phyloP scores from a whole-genome alignment of 345 rosid species.

The Syzygium jambos region DNA sequence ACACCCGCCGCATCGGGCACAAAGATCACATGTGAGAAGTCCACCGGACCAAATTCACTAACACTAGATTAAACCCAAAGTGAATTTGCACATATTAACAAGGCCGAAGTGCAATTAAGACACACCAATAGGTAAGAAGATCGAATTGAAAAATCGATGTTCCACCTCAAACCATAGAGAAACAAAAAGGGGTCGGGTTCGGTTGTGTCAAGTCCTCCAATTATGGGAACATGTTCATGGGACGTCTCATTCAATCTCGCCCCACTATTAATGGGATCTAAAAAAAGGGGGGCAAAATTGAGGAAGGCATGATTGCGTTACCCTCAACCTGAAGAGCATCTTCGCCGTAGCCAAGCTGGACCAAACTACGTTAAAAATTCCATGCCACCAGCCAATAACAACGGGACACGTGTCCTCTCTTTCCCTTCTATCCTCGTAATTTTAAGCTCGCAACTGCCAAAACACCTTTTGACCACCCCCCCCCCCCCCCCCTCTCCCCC shows the following conservation, averaged over 20 bases:
- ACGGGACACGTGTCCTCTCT: neutral
- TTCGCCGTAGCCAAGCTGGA: neutral
- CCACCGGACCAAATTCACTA: too few relatives aligned
- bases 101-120: neutral
- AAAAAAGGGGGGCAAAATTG: neutral
- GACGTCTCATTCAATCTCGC: neutral
- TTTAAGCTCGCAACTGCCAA: too few relatives aligned
- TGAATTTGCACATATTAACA: neutral
- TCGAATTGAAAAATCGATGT: neutral
- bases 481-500: too few relatives aligned
- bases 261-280: neutral
- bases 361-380: neutral
- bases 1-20: too few relatives aligned
- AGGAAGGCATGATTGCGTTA: neutral
- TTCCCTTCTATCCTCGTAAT: too few relatives aligned
- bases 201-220: neutral
- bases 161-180: neutral
- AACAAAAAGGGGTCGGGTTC: neutral
- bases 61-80: neutral
- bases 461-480: too few relatives aligned
- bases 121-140: neutral
- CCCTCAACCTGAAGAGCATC: neutral
- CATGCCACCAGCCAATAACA: neutral
- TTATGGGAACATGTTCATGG: neutral
- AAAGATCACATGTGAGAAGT: too few relatives aligned